Evolutionary conservation across 73 alveolate species (phyloP), one percentile per base, ranked within the genome.

Genomic region (Stentor coeruleus): DNA sequence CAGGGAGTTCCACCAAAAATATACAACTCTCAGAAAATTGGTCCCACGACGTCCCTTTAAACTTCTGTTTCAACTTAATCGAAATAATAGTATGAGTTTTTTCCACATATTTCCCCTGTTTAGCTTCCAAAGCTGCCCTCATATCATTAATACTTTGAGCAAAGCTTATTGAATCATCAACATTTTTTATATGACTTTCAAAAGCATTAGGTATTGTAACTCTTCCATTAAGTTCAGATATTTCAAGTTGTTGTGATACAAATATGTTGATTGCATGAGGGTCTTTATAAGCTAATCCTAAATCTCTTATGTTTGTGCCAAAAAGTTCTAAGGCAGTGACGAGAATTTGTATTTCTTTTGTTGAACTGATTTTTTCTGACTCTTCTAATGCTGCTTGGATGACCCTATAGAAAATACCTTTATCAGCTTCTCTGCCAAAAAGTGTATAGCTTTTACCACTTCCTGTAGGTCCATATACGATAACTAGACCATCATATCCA

Each of bases 1-100:
- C 90, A n/a, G 90, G 86, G 3, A 77, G 35, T 30, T 79, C 86
- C 6, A 84, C 81, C 74, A 76, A 84, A 26, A 38, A 55, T 37
- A 84, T 38, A 35, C 39, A 42, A 11, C 81, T 36, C 26, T 30
- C 20, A 0, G 49, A 30, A 15, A 36, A 2, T 28, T 66, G 81
- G 28, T 57, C 73, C 81, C 49, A 66, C 2, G n/a, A 26, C n/a
- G 81, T n/a, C 2, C 35, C 42, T 84, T 37, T 77, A 57, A 15
- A 35, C 35, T 76, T 82, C 30, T 26, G 35, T 55, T 58, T 75
- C 20, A 72, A 36, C 15, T 35, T 84, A 15, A 84, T 11, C 11
- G 55, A 6, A 57, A 74, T 3, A 28, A 84, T 77, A 0, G 86
- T 30, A 42, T 84, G 90, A 35, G 84, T 30, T 39, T 66, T 39